These are phyloP conservation scores for Pseudogymnoascus sp. DNA, from an alignment of 2,329 filamentous ascomycete species.

Conservation along the genomic window DNA sequence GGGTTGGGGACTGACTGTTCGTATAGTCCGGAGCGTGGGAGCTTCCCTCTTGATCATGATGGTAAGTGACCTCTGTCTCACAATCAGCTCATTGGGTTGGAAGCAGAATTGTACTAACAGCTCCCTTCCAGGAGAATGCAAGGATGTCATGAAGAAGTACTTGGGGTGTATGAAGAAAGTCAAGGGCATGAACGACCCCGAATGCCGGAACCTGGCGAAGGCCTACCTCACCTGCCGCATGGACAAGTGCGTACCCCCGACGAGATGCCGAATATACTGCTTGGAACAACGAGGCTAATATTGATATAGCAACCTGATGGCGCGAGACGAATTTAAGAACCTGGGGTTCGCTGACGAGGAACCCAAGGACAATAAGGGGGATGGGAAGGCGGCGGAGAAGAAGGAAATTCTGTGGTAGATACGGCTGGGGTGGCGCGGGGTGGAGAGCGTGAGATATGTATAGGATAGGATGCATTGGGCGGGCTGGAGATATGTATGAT, in stretches of 20 bases:
- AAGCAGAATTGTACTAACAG: conserved; percentile 12
- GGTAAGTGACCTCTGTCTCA: conserved; percentile 37
- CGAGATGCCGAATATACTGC: background rate
- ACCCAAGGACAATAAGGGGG: conserved; percentile 20
- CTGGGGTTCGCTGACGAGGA: conserved; percentile 58
- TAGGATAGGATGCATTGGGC: background rate
- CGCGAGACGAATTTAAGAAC: conserved; percentile 89
- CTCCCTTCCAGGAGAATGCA: conserved; percentile 69
- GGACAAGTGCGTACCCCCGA: conserved; percentile 62
- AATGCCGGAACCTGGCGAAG: conserved; percentile 81
- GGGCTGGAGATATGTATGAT: conserved; percentile 3
- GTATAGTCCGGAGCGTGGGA: conserved; percentile 74
- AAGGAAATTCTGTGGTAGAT: conserved; percentile 31
- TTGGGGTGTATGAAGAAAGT: conserved; percentile 79
- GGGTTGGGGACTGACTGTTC: background rate
- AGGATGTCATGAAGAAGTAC: conserved; percentile 76
- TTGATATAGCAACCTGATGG: conserved; percentile 75
- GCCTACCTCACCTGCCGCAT: conserved; percentile 85
- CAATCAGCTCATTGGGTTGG: conserved; percentile 8
- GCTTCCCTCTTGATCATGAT: conserved; percentile 94
- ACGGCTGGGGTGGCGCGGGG: background rate
- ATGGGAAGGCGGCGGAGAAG: conserved; percentile 25
- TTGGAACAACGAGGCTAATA: background rate
- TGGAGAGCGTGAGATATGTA: background rate
- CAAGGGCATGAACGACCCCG: conserved; percentile 74